A percentile compares a stretch with the other conserved stretches of the same genome.
These are phyloP conservation scores for Myxozyma monticola DNA, from an alignment of 805 yeast genomes.

Conservation along the genomic window DNA sequence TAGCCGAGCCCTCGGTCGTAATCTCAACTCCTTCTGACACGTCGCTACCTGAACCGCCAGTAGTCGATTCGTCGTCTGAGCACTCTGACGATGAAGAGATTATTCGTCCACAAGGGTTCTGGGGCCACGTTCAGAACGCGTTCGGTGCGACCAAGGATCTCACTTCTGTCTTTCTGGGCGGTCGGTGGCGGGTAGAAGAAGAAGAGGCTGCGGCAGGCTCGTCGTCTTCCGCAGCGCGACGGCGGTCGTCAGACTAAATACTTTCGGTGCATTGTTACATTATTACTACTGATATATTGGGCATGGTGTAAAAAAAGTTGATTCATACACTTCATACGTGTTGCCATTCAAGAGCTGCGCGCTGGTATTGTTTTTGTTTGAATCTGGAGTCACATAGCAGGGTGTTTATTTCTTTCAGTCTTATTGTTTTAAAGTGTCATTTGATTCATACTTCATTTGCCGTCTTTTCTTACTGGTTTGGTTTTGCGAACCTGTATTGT, in stretches of 20 bases:
- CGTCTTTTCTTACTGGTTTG: too few species aligned
- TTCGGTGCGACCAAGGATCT: constrained; percentile 21
- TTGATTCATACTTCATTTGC: too few species aligned
- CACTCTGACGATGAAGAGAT: constrained; percentile 7
- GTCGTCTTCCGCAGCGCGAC: not conserved
- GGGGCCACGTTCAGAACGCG: constrained; percentile 16
- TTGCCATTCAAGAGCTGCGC: too few species aligned
- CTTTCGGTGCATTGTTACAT: not conserved
- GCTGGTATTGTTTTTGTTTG: too few species aligned
- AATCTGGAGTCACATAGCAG: too few species aligned
- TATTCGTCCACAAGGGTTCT: constrained; percentile 9
- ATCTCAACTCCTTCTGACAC: not conserved
- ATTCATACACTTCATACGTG: too few species aligned
- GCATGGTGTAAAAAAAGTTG: constrained; percentile 14
- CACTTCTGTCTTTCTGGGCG: constrained; percentile 16
- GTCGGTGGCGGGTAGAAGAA: constrained; percentile 17
- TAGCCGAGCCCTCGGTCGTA: not conserved
- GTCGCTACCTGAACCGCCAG: constrained; percentile 8
- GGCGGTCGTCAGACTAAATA: not conserved
- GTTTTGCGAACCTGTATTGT: too few species aligned
- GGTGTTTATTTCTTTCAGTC: too few species aligned
- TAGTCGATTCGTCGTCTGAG: constrained; percentile 6
- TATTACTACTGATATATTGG: too few species aligned
- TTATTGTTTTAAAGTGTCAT: too few species aligned
- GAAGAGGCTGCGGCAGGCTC: not conserved